phyloP scores from a whole-genome alignment of 1,139 yeast species.

The Torulaspora globosa region DNA sequence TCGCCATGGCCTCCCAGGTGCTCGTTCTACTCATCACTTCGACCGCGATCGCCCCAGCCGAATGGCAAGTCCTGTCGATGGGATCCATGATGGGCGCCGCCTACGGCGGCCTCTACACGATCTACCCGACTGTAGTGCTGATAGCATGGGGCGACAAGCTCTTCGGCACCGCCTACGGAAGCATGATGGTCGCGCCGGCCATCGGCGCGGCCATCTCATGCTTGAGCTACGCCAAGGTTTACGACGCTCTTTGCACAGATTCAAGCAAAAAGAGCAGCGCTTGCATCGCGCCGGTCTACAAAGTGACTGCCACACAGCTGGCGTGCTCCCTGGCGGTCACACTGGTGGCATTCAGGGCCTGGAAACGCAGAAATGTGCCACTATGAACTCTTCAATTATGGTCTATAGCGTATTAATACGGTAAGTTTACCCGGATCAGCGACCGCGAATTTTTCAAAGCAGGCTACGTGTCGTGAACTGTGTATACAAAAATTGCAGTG shows the following conservation, averaged over 20 bases:
- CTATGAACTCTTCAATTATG: conserved; percentile 3
- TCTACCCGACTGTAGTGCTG: conserved; percentile 78
- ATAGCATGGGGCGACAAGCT: conserved; percentile 85
- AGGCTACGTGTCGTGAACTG: conserved; percentile 4
- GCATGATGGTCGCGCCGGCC: conserved; percentile 88
- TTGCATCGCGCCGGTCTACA: conserved; percentile 25
- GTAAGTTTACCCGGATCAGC: conserved; percentile 2
- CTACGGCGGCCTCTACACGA: conserved; percentile 82
- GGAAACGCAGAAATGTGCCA: conserved; percentile 15
- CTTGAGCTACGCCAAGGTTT: conserved; percentile 61
- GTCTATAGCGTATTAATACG: not conserved
- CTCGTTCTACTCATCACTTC: conserved; percentile 24
- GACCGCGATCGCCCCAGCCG: conserved; percentile 10
- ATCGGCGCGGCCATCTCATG: conserved; percentile 73
- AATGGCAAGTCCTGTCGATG: conserved; percentile 37
- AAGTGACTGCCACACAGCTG: conserved; percentile 17
- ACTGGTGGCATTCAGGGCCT: conserved; percentile 13
- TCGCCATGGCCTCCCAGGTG: conserved; percentile 47
- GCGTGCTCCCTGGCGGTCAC: conserved; percentile 16
- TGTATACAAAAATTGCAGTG: not conserved
- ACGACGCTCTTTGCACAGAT: conserved; percentile 43
- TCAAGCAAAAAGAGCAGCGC: conserved; percentile 5
- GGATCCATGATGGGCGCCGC: conserved; percentile 62
- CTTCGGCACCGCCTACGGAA: conserved; percentile 92
- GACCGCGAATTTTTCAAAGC: not conserved